A percentile compares a stretch with the other conserved stretches of the same genome.
Evolutionary conservation across 192 early-diverging fungal genomes (phyloP).

Genomic region (Mortierella claussenii): DNA sequence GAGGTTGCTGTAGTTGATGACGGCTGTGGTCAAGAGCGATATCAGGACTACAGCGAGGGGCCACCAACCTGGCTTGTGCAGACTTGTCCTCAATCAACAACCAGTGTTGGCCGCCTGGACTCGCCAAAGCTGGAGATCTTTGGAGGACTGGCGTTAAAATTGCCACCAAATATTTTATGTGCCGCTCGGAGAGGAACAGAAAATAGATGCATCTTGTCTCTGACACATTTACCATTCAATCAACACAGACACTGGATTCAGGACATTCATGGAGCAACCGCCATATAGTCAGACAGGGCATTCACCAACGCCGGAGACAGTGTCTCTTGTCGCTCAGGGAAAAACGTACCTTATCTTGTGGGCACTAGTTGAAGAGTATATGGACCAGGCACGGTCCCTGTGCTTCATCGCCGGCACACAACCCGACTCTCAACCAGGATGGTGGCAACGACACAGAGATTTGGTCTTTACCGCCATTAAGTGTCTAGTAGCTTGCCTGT

Average conservation of each 20-base stretch:
- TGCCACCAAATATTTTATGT: slow-evolving; percentile 13
- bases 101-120: too few relatives aligned
- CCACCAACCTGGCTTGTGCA: too few relatives aligned
- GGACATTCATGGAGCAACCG: slow-evolving; percentile 1
- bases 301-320: not conserved
- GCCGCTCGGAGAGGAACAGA: too few relatives aligned
- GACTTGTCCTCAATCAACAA: too few relatives aligned
- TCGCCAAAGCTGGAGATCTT: too few relatives aligned
- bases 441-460: slow-evolving; percentile 36
- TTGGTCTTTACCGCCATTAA: slow-evolving; percentile 50
- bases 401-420: slow-evolving; percentile 43
- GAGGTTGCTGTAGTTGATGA: too few relatives aligned
- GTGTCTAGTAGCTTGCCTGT: slow-evolving; percentile 42
- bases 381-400: slow-evolving; percentile 33
- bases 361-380: slow-evolving; percentile 39
- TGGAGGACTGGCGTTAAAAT: too few relatives aligned
- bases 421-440: slow-evolving; percentile 33
- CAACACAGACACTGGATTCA: not conserved
- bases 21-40: too few relatives aligned
- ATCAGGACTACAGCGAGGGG: too few relatives aligned
- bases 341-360: slow-evolving; percentile 38
- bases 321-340: slow-evolving; percentile 12
- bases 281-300: not conserved
- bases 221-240: too few relatives aligned
- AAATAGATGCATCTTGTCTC: too few relatives aligned